phyloP scores from a whole-genome alignment of 768 basidiomycete species.

The Lactarius indigo region DNA sequence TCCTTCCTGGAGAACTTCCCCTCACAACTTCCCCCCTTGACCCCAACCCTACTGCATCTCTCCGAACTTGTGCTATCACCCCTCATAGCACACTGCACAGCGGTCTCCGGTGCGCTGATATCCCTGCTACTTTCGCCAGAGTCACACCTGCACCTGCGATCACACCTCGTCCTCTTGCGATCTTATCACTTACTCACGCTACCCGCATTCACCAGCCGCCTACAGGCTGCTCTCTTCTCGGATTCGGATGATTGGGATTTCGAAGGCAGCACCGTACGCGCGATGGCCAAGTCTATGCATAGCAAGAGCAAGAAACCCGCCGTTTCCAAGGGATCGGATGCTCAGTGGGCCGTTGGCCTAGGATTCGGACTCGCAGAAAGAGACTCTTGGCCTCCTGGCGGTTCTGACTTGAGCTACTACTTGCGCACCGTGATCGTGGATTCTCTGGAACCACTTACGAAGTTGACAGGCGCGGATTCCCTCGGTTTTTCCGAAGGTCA shows the following conservation, averaged over 20 bases:
- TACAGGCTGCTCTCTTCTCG: conserved; percentile 72
- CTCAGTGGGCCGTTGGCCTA: conserved; percentile 66
- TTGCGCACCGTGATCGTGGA: conserved; percentile 83
- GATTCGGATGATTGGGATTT: conserved; percentile 50
- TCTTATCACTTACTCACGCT: conserved; percentile 74
- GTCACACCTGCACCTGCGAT: conserved; percentile 62
- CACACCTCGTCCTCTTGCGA: conserved; percentile 65
- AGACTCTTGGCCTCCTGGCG: conserved; percentile 83
- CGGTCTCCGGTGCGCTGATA: conserved; percentile 65
- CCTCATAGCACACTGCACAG: conserved; percentile 56
- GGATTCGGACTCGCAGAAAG: conserved; percentile 68
- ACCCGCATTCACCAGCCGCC: conserved; percentile 66
- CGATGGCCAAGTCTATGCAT: conserved; percentile 22
- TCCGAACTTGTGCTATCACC: conserved; percentile 59
- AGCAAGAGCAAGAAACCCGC: background rate
- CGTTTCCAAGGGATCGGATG: background rate
- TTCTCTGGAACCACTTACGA: conserved; percentile 46
- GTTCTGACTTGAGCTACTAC: conserved; percentile 78
- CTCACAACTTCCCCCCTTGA: conserved; percentile 50
- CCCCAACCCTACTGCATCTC: conserved; percentile 61
- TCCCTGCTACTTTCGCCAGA: conserved; percentile 59
- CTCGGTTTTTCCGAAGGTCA: conserved; percentile 3
- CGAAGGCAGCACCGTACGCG: conserved; percentile 21
- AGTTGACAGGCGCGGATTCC: conserved; percentile 6
- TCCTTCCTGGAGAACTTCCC: conserved; percentile 61